Evolutionary conservation across 1,284 basidiomycete genomes (phyloP).

Genomic region (Austropuccinia psidii): DNA sequence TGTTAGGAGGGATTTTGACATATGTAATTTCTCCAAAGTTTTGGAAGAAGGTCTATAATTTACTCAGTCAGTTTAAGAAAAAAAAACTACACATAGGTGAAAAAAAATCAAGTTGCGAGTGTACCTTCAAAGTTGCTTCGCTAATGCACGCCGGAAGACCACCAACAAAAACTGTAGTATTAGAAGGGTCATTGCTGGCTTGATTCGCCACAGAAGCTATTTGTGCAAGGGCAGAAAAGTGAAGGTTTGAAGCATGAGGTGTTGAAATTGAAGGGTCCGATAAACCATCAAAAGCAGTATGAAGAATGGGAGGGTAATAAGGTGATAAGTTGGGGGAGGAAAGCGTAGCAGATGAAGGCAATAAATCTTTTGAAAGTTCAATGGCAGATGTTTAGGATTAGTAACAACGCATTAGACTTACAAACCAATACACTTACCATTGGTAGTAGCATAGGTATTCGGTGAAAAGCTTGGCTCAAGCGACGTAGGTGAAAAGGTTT

Average conservation of each 20-base stretch:
- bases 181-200: slow-evolving; percentile 65
- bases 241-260: slow-evolving; percentile 55
- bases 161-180: slow-evolving; percentile 86
- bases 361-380: neutral
- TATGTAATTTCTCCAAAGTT: slow-evolving; percentile 89
- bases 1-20: slow-evolving; percentile 89
- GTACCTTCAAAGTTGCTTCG: slow-evolving; percentile 69
- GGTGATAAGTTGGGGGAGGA: neutral
- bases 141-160: slow-evolving; percentile 74
- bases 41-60: slow-evolving; percentile 59
- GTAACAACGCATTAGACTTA: no score
- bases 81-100: neutral
- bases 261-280: neutral
- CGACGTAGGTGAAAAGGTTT: neutral
- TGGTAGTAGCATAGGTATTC: neutral
- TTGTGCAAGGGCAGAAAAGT: slow-evolving; percentile 68
- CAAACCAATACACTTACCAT: neutral
- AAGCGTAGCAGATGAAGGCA: neutral
- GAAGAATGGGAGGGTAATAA: neutral
- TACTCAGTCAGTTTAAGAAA: neutral
- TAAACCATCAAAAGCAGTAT: neutral
- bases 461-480: neutral
- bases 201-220: slow-evolving; percentile 33
- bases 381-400: neutral
- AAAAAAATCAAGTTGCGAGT: neutral